A percentile compares a stretch with the other conserved stretches of the same genome.
Conservation (phyloP, 73 alveolate genomes). For the Paramecium biaurelia region DNA sequence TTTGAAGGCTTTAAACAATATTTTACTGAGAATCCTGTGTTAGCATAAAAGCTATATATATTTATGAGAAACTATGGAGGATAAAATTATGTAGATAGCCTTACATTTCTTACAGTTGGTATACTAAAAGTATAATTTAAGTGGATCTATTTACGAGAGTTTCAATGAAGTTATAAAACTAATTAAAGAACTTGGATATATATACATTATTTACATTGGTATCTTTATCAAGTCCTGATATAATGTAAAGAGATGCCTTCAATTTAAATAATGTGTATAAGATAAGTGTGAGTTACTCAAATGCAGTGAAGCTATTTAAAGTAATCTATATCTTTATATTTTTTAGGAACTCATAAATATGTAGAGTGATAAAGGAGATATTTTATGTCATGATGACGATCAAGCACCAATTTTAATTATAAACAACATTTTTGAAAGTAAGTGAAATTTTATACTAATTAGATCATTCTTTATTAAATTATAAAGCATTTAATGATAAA, state of each 20-base stretch:
- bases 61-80: constrained; percentile 10
- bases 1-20: constrained; percentile 4
- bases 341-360: constrained; percentile 19
- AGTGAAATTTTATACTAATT: background rate
- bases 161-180: background rate
- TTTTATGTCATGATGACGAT: constrained; percentile 48
- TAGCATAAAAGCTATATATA: background rate
- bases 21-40: constrained; percentile 19
- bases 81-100: background rate
- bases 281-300: background rate
- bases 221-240: constrained; percentile 13
- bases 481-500: background rate
- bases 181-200: background rate
- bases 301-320: constrained; percentile 21
- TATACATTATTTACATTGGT: background rate
- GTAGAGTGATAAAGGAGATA: constrained; percentile 13
- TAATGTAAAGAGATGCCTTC: background rate
- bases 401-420: constrained; percentile 13
- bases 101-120: background rate
- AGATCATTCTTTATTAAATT: constrained; percentile 12
- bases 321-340: background rate
- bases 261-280: background rate
- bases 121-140: background rate
- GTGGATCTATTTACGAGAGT: constrained; percentile 29
- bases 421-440: constrained; percentile 36